Percentiles rank a stretch among this genome's conserved stretches.
These are phyloP conservation scores for Yamadazyma oceani DNA, from an alignment of 1,139 yeast species.

Conservation along the genomic window DNA sequence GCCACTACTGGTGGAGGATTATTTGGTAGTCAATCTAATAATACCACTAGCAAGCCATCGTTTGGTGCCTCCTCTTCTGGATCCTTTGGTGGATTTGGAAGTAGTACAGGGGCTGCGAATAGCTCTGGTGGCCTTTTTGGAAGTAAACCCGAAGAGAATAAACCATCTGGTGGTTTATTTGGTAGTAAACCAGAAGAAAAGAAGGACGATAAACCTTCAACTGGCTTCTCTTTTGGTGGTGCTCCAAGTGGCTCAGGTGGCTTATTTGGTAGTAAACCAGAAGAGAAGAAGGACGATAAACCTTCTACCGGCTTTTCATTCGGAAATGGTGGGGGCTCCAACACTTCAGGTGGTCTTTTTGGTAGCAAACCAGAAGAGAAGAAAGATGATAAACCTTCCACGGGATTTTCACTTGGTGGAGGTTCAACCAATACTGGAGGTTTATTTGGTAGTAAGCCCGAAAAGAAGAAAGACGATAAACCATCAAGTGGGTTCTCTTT, in stretches of 20 bases:
- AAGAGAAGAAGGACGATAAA: conserved; percentile 9
- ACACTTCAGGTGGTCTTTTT: conserved; percentile 9
- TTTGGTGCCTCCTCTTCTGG: conserved; percentile 11
- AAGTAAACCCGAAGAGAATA: conserved; percentile 17
- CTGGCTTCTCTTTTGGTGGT: conserved; percentile 4
- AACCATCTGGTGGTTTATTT: conserved; percentile 10
- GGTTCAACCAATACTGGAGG: conserved; percentile 20
- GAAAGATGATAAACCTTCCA: conserved; percentile 15
- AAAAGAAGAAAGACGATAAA: conserved; percentile 22
- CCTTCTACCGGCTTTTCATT: conserved; percentile 9
- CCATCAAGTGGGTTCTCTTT: conserved; percentile 23
- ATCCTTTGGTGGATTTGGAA: conserved; percentile 24
- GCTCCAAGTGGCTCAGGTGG: conserved; percentile 7
- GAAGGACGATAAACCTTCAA: conserved; percentile 18
- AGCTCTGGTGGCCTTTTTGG: conserved; percentile 6
- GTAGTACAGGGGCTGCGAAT: conserved; percentile 1
- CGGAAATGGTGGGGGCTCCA: conserved; percentile 7
- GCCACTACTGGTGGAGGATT: conserved; percentile 8
- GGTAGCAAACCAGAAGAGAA: conserved; percentile 11
- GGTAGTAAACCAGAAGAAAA: conserved; percentile 12
- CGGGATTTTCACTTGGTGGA: conserved; percentile 21
- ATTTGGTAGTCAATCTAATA: conserved; percentile 14
- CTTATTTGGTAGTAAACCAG: conserved; percentile 21
- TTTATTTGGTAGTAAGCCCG: conserved; percentile 17
- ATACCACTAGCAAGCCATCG: not conserved